A percentile compares a stretch with the other conserved stretches of the same genome.
Conservation (phyloP, 129 eudicot genomes). For the Arctium lappa region DNA sequence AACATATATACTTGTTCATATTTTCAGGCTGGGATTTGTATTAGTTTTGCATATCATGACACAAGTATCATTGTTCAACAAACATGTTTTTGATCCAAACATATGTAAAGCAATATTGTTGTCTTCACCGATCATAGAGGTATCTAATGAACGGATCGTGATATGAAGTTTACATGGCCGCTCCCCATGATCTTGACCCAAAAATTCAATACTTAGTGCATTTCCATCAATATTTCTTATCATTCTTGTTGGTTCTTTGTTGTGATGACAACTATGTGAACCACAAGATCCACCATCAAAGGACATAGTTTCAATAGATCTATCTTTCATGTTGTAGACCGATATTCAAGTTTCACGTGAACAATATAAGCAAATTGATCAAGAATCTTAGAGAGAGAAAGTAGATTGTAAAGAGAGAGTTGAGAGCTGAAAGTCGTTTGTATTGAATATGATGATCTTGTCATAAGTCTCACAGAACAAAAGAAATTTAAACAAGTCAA, state of each 20-base stretch:
- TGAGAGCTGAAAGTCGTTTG: too few species aligned
- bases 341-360: too few species aligned
- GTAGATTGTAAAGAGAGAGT: too few species aligned
- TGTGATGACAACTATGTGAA: conserved; percentile 40
- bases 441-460: too few species aligned
- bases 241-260: conserved; percentile 43
- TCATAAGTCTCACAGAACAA: too few species aligned
- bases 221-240: conserved; percentile 77
- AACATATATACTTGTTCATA: too few species aligned
- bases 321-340: conserved; percentile 14
- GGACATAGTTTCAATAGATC: conserved; percentile 41
- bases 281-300: conserved; percentile 46
- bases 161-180: conserved; percentile 42
- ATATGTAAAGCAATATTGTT: conserved; percentile 33
- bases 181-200: conserved; percentile 34
- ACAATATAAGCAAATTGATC: too few species aligned
- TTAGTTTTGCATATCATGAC: not conserved
- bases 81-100: conserved; percentile 39
- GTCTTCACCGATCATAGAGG: conserved; percentile 29
- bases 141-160: conserved; percentile 45
- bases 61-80: conserved; percentile 30
- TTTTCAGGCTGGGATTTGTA: too few species aligned
- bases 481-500: too few species aligned
- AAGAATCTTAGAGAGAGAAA: too few species aligned
- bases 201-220: conserved; percentile 48